These are phyloP conservation scores for Helianthus annuus DNA, from an alignment of 129 eudicot species.

Conservation along the genomic window DNA sequence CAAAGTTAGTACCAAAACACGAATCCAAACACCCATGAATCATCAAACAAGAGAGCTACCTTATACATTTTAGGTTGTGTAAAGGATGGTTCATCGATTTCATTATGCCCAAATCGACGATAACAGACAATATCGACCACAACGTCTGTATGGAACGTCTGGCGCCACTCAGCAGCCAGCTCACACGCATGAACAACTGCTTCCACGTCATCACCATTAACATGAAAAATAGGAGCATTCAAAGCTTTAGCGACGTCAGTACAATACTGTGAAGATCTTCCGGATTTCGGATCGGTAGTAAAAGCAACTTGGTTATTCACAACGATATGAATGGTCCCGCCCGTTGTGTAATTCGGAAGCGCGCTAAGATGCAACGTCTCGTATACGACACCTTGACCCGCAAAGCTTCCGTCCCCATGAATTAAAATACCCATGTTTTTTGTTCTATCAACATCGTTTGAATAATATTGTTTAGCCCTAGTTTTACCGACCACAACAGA, in stretches of 20 bases:
- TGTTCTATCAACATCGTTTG: constrained; percentile 70
- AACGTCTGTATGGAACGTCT: constrained; percentile 87
- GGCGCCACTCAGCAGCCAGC: constrained; percentile 99
- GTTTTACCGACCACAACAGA: constrained; percentile 92
- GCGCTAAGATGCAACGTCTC: constrained; percentile 94
- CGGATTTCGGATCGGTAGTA: constrained; percentile 84
- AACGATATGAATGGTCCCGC: constrained; percentile 90
- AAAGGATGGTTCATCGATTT: constrained; percentile 92
- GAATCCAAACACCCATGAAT: neutral
- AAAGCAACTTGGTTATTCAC: constrained; percentile 97
- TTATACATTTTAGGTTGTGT: constrained; percentile 96
- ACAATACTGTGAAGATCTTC: constrained; percentile 94
- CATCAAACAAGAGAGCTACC: constrained; percentile 41
- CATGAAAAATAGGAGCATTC: constrained; percentile 90
- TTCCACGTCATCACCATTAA: constrained; percentile 92
- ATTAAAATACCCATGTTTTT: constrained; percentile 76
- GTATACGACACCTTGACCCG: constrained; percentile 97
- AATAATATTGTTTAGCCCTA: constrained; percentile 78
- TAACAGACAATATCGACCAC: constrained; percentile 91
- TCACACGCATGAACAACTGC: constrained; percentile 96
- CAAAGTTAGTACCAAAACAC: neutral
- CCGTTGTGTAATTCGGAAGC: constrained; percentile 90
- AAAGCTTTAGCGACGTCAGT: constrained; percentile 97
- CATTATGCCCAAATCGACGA: constrained; percentile 97
- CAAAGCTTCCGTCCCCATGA: constrained; percentile 94